phyloP scores from a whole-genome alignment of 140 eudicot species.

The Ambrosia hybrid region DNA sequence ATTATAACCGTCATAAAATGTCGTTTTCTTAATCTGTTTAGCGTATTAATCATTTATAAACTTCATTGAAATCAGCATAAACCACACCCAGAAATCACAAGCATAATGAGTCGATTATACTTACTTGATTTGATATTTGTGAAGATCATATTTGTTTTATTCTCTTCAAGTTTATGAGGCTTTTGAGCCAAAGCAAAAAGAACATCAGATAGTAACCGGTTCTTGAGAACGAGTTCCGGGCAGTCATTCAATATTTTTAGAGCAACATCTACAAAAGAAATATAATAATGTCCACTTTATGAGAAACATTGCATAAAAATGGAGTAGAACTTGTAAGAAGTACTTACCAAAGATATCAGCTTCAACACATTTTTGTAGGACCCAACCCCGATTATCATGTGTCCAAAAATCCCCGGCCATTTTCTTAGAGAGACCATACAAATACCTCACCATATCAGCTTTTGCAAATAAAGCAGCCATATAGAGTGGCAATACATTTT shows the following conservation, averaged over 20 bases:
- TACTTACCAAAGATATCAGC: conserved; percentile 24
- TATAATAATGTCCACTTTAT: too few species aligned
- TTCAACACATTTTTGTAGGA: background rate
- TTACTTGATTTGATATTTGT: conserved; percentile 29
- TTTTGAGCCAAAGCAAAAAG: conserved; percentile 1
- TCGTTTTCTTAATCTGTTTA: too few species aligned
- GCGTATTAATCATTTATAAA: too few species aligned
- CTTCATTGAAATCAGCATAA: too few species aligned
- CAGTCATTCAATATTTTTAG: too few species aligned
- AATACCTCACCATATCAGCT: conserved; percentile 39
- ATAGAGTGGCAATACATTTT: conserved; percentile 23
- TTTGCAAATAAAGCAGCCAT: conserved; percentile 25
- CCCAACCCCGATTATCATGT: conserved; percentile 34
- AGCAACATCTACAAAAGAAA: too few species aligned
- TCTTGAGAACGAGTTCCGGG: background rate
- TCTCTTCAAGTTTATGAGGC: background rate
- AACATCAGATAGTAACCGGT: conserved; percentile 9
- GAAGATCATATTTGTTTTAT: conserved; percentile 6
- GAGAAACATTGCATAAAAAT: too few species aligned
- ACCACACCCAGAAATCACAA: background rate
- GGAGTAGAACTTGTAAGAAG: background rate
- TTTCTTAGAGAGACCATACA: conserved; percentile 23
- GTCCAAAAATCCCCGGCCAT: conserved; percentile 16
- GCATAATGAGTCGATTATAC: conserved; percentile 1
- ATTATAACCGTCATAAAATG: too few species aligned